A percentile compares a stretch with the other conserved stretches of the same genome.
Evolutionary conservation across 2,329 filamentous ascomycete genomes (phyloP).

Genomic region (Fusarium tricinctum): DNA sequence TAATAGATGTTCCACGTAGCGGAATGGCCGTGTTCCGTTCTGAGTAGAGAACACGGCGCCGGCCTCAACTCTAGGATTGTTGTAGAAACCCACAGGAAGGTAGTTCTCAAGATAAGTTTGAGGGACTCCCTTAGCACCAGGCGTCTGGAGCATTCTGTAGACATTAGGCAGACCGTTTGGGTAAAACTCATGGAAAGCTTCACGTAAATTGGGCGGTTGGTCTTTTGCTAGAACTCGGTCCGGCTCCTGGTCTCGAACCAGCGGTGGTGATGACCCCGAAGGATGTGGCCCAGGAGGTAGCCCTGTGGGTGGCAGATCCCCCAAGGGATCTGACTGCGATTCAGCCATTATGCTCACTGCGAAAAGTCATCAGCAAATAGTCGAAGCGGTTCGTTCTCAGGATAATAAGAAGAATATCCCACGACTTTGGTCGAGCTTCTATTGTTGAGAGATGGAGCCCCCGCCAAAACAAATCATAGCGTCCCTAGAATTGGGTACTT

Average conservation of each 20-base stretch:
- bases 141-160: constrained; percentile 54
- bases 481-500: neutral
- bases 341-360: constrained; percentile 38
- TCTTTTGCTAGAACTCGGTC: constrained; percentile 44
- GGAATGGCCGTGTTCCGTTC: constrained; percentile 50
- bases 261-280: constrained; percentile 21
- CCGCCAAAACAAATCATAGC: neutral
- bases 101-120: constrained; percentile 55
- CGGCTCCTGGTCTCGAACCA: constrained; percentile 34
- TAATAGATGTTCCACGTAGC: constrained; percentile 49
- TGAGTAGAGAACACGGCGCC: constrained; percentile 59
- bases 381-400: neutral
- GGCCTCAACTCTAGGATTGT: constrained; percentile 49
- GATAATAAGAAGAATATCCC: neutral
- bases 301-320: constrained; percentile 23
- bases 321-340: constrained; percentile 11
- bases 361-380: constrained; percentile 19
- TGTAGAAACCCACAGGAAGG: constrained; percentile 57
- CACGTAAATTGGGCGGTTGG: constrained; percentile 45
- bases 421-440: neutral
- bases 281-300: neutral
- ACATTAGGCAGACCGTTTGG: constrained; percentile 54
- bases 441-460: neutral
- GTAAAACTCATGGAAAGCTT: constrained; percentile 52
- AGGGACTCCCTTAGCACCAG: constrained; percentile 44